Percentiles rank a stretch among this genome's conserved stretches.
Evolutionary conservation across 192 early-diverging fungal genomes (phyloP).

Genomic region (Gigaspora rosea): DNA sequence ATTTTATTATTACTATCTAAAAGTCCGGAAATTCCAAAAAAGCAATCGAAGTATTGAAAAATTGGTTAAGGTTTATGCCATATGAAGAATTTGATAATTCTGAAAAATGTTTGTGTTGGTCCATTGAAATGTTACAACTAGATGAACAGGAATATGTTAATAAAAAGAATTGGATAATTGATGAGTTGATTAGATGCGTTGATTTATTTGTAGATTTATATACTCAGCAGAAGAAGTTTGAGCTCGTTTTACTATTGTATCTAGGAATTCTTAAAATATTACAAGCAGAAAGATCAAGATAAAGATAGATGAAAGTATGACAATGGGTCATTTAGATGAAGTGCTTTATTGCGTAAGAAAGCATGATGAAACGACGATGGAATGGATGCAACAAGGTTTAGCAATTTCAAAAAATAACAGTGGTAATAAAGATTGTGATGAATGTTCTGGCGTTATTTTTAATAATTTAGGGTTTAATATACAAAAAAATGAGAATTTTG

Average conservation of each 20-base stretch:
- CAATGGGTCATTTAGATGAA: conserved; percentile 56
- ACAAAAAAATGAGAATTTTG: conserved; percentile 42
- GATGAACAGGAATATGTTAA: not conserved
- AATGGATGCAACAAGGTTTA: conserved; percentile 57
- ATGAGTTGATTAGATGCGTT: conserved; percentile 30
- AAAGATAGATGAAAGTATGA: conserved; percentile 44
- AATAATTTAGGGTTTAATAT: conserved; percentile 54
- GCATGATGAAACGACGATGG: conserved; percentile 49
- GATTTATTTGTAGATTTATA: conserved; percentile 52
- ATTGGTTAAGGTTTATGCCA: conserved; percentile 39
- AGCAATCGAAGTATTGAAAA: conserved; percentile 39
- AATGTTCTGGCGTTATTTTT: conserved; percentile 55
- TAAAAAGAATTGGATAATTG: not conserved
- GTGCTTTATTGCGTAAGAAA: conserved; percentile 47
- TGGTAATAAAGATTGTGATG: conserved; percentile 50
- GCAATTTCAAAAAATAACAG: conserved; percentile 42
- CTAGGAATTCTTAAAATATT: conserved; percentile 46
- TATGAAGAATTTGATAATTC: conserved; percentile 39
- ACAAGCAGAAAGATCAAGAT: conserved; percentile 28
- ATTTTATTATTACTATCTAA: conserved; percentile 44
- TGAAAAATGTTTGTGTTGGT: conserved; percentile 53
- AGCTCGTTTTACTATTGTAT: conserved; percentile 50
- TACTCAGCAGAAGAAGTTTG: conserved; percentile 49
- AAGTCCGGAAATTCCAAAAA: conserved; percentile 27
- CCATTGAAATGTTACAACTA: conserved; percentile 34